A percentile compares a stretch with the other conserved stretches of the same genome.
These are phyloP conservation scores for Bipolaris victoriae DNA, from an alignment of 2,329 filamentous ascomycete genomes.

Conservation along the genomic window DNA sequence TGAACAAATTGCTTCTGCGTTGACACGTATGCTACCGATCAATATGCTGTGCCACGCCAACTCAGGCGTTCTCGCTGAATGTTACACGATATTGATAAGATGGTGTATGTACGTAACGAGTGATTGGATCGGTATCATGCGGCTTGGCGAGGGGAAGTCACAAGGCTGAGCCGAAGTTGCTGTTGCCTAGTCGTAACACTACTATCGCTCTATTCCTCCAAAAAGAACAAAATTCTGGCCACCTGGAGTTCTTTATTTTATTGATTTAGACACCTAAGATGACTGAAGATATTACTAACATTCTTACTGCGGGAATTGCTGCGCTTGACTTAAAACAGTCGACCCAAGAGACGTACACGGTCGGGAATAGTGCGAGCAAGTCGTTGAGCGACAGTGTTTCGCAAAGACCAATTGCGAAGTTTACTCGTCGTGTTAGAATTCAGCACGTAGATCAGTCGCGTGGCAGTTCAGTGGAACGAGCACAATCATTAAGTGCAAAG, in stretches of 20 bases:
- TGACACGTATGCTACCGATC: neutral
- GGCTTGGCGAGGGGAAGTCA: neutral
- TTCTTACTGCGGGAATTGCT: neutral
- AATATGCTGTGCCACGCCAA: neutral
- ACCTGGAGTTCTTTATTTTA: neutral
- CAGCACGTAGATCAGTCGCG: neutral
- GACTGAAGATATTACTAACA: neutral
- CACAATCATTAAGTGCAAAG: neutral
- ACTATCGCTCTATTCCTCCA: neutral
- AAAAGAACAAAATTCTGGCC: neutral
- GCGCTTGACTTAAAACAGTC: too few species aligned
- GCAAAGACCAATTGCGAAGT: neutral
- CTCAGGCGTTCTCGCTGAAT: neutral
- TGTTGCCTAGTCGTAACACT: neutral
- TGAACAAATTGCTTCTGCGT: neutral
- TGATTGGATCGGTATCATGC: neutral
- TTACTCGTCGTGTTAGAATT: neutral
- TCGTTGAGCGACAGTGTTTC: neutral
- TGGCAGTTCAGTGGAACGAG: neutral
- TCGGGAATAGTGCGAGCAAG: neutral
- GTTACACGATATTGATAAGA: neutral
- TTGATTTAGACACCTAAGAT: neutral
- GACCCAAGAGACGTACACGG: too few species aligned
- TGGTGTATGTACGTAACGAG: neutral
- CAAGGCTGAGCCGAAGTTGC: neutral